Base-by-base conservation (phyloP, 2,329 filamentous ascomycete genomes). In the Monilinia fructicola region DNA sequence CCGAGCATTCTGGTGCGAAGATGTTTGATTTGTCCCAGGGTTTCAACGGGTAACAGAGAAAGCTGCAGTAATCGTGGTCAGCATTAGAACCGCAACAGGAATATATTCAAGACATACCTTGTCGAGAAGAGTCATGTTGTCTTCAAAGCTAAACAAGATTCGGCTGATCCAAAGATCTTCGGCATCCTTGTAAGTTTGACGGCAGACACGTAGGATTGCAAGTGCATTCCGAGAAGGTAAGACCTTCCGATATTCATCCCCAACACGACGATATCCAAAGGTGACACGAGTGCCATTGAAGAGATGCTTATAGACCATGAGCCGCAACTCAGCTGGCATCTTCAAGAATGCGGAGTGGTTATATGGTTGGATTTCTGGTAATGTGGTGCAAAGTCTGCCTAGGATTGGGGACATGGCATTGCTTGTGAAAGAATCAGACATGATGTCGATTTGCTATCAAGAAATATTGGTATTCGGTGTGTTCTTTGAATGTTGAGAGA, bases 201-300 rank as follows among this genome's bases (percentile, higher is more conserved):
- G 31, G 28, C 56, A 60, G 3, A 48, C 56, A 12, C 28, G 56
- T 3, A 60, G 56, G 6, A 60, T 48, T 9, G 56, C 42, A 9
- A 48, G 56, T 35, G 56, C 42, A 6, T 35, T 48, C 7, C 28
- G 56, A 14, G 44, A 46, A 35, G 56, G 56, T 18, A 60, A 2
- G 3, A 48, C 28, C 44, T 48, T 35, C 21, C 56, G 42, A 6
- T 35, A 48, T 23, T 23, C 18, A 4, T 4, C 44, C 3, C n/a
- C 23, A 2, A 60, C 18, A 23, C 26, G 28, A 48, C 56, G 6
- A 21, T 60, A n/a, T 18, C 56, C 56, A 5, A 60, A 60, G 31
- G 56, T 60, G 6, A 60, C 14, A 23, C 56, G 56, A 6, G 56
- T 60, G 14, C 23, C 31, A 21, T 60, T 28, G 44, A 60, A 35